Evolutionary conservation across 495 filamentous ascomycete genomes (phyloP).

Genomic region (Evansstolkia leycettana): DNA sequence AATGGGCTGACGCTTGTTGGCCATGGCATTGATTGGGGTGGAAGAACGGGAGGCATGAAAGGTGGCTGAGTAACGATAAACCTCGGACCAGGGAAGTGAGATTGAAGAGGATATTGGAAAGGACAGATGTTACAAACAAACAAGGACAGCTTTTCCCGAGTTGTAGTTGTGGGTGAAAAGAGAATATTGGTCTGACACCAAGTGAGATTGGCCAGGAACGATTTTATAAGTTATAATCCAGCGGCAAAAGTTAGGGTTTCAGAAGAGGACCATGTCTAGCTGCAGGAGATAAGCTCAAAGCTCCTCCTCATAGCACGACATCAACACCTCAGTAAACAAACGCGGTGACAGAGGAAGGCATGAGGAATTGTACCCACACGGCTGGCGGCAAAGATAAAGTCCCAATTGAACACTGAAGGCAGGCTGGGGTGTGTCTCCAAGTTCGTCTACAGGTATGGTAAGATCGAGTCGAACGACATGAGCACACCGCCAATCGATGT

Average conservation of each 20-base stretch:
- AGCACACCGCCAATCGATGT: slow-evolving; percentile 2
- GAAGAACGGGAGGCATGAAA: slow-evolving; percentile 26
- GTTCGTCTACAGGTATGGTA: no score
- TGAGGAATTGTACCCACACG: no score
- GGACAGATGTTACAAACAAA: not conserved
- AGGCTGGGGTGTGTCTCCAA: no score
- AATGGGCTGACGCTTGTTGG: slow-evolving; percentile 23
- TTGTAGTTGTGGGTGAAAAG: no score
- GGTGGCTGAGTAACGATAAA: slow-evolving; percentile 5
- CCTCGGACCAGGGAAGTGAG: not conserved
- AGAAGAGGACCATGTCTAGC: not conserved
- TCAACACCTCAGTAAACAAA: not conserved
- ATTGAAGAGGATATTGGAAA: not conserved
- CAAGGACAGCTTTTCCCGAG: no score
- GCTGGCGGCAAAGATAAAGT: not conserved
- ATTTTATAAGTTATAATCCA: not conserved
- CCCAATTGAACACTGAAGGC: not conserved
- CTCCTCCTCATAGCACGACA: not conserved
- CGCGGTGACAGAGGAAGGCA: not conserved
- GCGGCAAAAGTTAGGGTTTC: not conserved
- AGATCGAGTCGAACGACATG: not conserved
- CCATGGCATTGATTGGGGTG: slow-evolving; percentile 20
- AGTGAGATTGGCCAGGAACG: not conserved
- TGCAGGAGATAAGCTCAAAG: not conserved
- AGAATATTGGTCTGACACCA: no score